Percentiles rank a stretch among this genome's conserved stretches.
These are phyloP conservation scores for Balakata baccata DNA, from an alignment of 345 rosid species.

Conservation along the genomic window DNA sequence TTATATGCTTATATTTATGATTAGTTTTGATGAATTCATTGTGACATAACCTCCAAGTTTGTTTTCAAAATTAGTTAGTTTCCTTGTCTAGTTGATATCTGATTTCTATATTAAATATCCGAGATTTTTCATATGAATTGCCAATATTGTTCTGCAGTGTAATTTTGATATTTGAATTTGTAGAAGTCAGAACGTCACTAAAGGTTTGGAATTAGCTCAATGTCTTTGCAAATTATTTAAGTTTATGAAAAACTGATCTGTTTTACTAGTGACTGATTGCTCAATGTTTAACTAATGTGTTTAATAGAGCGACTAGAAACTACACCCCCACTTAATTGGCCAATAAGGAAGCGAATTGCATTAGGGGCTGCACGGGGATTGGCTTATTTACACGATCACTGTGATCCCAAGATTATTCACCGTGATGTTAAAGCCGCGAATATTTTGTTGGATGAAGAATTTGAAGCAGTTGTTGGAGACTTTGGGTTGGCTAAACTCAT, in stretches of 20 bases:
- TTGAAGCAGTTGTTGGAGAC: slow-evolving; percentile 95
- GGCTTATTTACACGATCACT: slow-evolving; percentile 89
- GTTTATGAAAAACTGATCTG: background rate
- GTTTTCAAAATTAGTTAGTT: background rate
- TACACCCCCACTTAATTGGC: slow-evolving; percentile 64
- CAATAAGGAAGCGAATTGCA: slow-evolving; percentile 63
- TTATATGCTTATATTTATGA: background rate
- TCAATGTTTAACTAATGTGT: slow-evolving; percentile 10
- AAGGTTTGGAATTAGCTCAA: background rate
- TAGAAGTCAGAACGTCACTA: background rate
- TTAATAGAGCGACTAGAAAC: slow-evolving; percentile 52
- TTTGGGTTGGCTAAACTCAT: slow-evolving; percentile 90
- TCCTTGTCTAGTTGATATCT: background rate
- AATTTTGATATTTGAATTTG: background rate
- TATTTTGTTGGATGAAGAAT: slow-evolving; percentile 85
- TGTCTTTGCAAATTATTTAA: background rate
- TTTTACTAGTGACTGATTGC: slow-evolving; percentile 9
- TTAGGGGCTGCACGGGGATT: slow-evolving; percentile 89
- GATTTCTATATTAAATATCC: background rate
- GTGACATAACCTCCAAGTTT: background rate
- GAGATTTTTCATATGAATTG: background rate
- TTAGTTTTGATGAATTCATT: background rate
- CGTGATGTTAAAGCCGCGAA: slow-evolving; percentile 97
- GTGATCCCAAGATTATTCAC: slow-evolving; percentile 92
- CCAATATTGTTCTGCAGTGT: background rate